Percentiles rank a stretch among this genome's conserved stretches.
phyloP scores from a whole-genome alignment of 768 basidiomycete species.

The Termitomyces sp. region DNA sequence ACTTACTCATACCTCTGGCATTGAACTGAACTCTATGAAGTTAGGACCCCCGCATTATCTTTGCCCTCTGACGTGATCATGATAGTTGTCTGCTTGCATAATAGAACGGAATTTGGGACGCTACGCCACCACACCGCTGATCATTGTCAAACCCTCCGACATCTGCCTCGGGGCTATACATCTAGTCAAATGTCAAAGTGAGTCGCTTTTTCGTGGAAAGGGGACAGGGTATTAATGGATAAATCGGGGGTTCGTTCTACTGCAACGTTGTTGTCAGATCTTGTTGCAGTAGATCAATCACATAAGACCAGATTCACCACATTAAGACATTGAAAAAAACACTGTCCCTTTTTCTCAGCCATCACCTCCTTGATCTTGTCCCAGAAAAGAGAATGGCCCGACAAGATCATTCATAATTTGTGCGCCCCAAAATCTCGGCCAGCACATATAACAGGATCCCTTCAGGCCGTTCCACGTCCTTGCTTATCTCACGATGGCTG shows the following conservation, averaged over 20 bases:
- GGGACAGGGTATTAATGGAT: background rate
- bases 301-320: background rate
- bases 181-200: background rate
- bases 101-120: background rate
- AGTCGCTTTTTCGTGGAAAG: background rate
- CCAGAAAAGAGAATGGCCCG: background rate
- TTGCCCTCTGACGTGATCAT: background rate
- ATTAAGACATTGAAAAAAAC: background rate
- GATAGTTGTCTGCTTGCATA: background rate
- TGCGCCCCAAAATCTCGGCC: background rate
- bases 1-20: too few species aligned
- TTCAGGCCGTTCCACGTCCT: background rate
- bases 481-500: slow-evolving; percentile 1
- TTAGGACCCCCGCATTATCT: background rate
- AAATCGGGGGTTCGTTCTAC: background rate
- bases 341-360: background rate
- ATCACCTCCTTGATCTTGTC: background rate
- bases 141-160: background rate
- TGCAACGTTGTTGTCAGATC: background rate
- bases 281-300: background rate
- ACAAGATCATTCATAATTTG: background rate
- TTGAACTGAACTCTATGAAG: background rate
- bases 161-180: background rate
- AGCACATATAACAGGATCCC: background rate
- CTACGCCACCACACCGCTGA: background rate